Conservation (phyloP, 1,139 yeast genomes). For the Meyerozyma sp. region DNA sequence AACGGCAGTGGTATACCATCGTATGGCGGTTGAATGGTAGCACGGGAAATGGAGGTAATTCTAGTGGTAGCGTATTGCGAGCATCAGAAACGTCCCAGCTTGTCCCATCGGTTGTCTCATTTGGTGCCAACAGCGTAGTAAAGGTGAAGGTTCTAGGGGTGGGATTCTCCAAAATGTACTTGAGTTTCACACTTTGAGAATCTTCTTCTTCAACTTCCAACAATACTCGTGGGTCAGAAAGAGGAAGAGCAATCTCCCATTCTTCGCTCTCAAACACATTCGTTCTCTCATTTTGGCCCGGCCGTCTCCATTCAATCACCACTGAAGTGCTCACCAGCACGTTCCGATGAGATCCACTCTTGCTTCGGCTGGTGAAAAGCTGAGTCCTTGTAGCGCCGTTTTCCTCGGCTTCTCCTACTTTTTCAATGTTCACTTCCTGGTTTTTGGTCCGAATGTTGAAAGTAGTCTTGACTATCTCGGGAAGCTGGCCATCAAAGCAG, state of each 20-base stretch:
- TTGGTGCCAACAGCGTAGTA: constrained; percentile 36
- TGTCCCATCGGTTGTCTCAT: constrained; percentile 10
- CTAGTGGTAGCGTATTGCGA: constrained; percentile 22
- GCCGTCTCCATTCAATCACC: constrained; percentile 31
- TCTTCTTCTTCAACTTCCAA: constrained; percentile 23
- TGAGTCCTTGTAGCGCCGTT: constrained; percentile 10
- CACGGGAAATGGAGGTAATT: constrained; percentile 41
- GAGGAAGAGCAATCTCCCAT: constrained; percentile 52
- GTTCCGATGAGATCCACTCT: constrained; percentile 38
- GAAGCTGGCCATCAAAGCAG: constrained; percentile 1
- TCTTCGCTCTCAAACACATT: constrained; percentile 28
- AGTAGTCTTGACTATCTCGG: constrained; percentile 15
- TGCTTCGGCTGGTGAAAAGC: constrained; percentile 32
- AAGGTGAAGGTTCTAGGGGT: constrained; percentile 65
- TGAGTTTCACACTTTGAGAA: constrained; percentile 19
- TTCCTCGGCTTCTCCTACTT: constrained; percentile 6
- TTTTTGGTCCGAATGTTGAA: constrained; percentile 22
- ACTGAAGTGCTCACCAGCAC: constrained; percentile 25
- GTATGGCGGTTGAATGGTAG: constrained; percentile 56
- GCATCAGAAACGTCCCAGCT: constrained; percentile 28
- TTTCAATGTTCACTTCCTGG: constrained; percentile 25
- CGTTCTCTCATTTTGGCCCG: constrained; percentile 7
- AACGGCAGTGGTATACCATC: constrained; percentile 22
- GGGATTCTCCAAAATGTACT: constrained; percentile 66
- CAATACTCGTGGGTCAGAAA: constrained; percentile 66